Evolutionary conservation across 805 yeast genomes (phyloP), one percentile per base, ranked within the genome.

Genomic region (Scheffersomyces ergatensis): DNA sequence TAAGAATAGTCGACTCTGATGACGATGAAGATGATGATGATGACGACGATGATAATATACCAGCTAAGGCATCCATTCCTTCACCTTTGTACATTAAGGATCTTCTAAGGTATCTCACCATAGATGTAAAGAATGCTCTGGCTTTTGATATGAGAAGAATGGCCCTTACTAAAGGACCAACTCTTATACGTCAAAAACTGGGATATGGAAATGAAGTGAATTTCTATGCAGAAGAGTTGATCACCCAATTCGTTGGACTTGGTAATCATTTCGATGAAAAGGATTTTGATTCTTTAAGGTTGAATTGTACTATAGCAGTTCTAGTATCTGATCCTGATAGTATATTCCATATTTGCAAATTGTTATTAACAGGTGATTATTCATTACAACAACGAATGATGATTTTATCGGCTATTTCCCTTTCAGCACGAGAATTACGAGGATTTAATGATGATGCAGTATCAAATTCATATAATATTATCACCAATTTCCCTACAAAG

Each of bases 321-420:
- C 64, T 86, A 14, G 81, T 76, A 0, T 67, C 81, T 0, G 70
- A 70, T 36, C 66, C 72, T 3, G 39, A 41, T 2, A 50, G 68
- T 2, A 80, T 88, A 0, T 54, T 64, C 1, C 68, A 72, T 20
- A 55, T 82, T 0, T 60, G 77, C 31, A 55, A 67, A 20, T 57
- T 82, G 14, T 63, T 89, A 14, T 65, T 78, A 26, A 69, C 74
- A 0, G 89, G 90, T 0, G 99, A 92, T 53, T 79, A 84, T 46
- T 88, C 96, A 0, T 58, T 93, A 15, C 93, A 85, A 45, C 90
- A 83, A 44, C 62, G 98, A 36, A 70, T 90, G 63, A 63, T 77
- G 21, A 68, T 90, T 7, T 59, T 93, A 15, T 78, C 90, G 4
- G 65, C 86, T 0, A 55, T 88, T 11, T 83, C 90, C 0, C 62